Base-by-base conservation (phyloP, 2,329 filamentous ascomycete genomes). In the Chaetomium sp. region DNA sequence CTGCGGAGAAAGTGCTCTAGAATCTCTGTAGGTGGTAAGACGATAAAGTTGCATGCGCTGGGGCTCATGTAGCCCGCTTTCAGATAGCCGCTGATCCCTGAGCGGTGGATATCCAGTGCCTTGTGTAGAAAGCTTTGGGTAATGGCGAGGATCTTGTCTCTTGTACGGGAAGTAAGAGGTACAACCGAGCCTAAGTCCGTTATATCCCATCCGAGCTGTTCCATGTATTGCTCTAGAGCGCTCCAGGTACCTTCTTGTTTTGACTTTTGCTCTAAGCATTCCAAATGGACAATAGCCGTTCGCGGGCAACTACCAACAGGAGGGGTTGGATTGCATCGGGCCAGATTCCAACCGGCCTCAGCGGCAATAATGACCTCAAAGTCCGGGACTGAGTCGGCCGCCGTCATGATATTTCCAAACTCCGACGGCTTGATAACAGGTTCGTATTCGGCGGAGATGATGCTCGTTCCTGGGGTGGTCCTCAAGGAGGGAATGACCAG, bases 91-190 rank as follows among this genome's bases (percentile, higher is more conserved):
- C 72, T 72, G 52, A 72, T 65, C 33, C 78, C 76, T 32, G 81
- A 76, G 47, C 79, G 78, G 67, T 88, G 85, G 44, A 85, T 86
- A 11, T 87, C 82, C 3, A 88, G 76, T 1, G 86, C 86, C 64
- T 86, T 88, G 69, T 87, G 82, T 6, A 88, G 71, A 66, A 87
- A 88, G 43, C 76, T 81, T 66, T 88, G 85, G 0, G 84, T 87
- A 59, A 88, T 87, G 49, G 84, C 85, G n/a, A 87, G 76, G 63
- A 88, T 79, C 66, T 83, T 84, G 66, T 89, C 86, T 36, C 85
- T 77, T 2, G 84, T 84, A 46, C 77, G 67, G 3, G 72, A 64
- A 3, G 67, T 72, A 50, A 80, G 69, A 3, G 77, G 73, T 5
- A 76, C 70, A 2, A 80, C 76, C 3, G 71, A 71, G 3, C 73